Evolutionary conservation across 441 rosid genomes (phyloP).

Genomic region (Jatropha podagrica): DNA sequence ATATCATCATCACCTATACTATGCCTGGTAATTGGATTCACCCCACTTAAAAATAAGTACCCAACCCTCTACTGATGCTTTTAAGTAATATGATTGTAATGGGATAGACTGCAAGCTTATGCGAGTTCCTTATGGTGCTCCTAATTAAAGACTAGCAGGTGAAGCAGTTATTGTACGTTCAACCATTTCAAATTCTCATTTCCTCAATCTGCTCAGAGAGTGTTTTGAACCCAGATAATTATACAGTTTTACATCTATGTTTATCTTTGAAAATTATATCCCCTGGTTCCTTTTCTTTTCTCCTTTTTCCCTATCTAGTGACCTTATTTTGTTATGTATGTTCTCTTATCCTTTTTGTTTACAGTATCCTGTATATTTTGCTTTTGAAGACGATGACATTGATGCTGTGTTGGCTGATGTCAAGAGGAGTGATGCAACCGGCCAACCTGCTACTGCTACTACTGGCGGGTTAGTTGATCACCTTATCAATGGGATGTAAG

Average conservation of each 20-base stretch:
- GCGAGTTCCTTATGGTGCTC: background rate
- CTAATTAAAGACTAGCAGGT: background rate
- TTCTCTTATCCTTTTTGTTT: constrained; percentile 10
- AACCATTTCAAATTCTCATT: background rate
- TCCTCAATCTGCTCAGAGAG: background rate
- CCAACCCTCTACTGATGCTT: too few relatives aligned
- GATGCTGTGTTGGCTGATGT: constrained; percentile 76
- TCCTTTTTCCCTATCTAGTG: background rate
- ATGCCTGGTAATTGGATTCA: background rate
- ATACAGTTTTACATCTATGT: background rate
- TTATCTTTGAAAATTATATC: background rate
- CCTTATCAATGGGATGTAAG: background rate
- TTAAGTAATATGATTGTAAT: too few relatives aligned
- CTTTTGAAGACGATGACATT: constrained; percentile 87
- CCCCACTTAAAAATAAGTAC: background rate
- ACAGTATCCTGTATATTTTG: constrained; percentile 97
- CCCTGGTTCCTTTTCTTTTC: background rate
- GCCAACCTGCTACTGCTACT: constrained; percentile 96
- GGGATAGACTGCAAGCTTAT: too few relatives aligned
- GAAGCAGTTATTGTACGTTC: background rate
- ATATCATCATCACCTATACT: too few relatives aligned
- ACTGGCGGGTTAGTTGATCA: constrained; percentile 85
- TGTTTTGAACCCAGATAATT: background rate
- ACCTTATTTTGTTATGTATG: background rate
- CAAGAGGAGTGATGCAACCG: constrained; percentile 77